Percentiles rank a stretch among this genome's conserved stretches.
These are phyloP conservation scores for Parietaria judaica DNA, from an alignment of 306 rosid species.

Conservation along the genomic window DNA sequence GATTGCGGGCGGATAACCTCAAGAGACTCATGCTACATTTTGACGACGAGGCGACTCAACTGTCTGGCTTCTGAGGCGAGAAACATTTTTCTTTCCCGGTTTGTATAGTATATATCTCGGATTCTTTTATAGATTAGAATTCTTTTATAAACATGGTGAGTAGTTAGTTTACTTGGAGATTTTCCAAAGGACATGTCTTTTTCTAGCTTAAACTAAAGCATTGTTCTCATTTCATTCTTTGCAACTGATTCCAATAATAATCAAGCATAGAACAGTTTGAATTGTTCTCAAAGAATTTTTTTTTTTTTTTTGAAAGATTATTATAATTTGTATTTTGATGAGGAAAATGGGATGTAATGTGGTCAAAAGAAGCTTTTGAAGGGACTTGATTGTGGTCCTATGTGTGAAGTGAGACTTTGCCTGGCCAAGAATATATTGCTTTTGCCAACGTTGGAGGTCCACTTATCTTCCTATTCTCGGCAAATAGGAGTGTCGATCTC, in stretches of 20 bases:
- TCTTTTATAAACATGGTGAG: too few species aligned
- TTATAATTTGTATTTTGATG: background rate
- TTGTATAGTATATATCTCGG: too few species aligned
- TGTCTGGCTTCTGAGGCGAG: background rate
- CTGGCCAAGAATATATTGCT: background rate
- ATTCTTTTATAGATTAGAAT: too few species aligned
- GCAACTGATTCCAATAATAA: background rate
- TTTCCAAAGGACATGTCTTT: background rate
- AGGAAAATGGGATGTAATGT: background rate
- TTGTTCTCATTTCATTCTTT: background rate
- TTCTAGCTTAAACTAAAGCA: background rate
- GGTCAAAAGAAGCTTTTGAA: too few species aligned
- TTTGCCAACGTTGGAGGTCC: background rate
- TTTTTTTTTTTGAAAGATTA: too few species aligned
- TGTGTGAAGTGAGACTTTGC: background rate
- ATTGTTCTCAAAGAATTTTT: background rate
- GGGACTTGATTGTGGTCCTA: background rate
- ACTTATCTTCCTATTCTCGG: background rate
- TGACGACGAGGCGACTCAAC: constrained; percentile 31
- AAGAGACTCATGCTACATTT: constrained; percentile 35
- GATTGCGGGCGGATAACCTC: constrained; percentile 53
- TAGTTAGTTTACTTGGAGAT: too few species aligned
- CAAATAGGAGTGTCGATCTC: background rate
- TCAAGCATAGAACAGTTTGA: background rate
- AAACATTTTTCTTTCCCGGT: background rate